Base-by-base conservation (phyloP, 2,329 filamentous ascomycete genomes). In the Chrysoporthe cubensis region DNA sequence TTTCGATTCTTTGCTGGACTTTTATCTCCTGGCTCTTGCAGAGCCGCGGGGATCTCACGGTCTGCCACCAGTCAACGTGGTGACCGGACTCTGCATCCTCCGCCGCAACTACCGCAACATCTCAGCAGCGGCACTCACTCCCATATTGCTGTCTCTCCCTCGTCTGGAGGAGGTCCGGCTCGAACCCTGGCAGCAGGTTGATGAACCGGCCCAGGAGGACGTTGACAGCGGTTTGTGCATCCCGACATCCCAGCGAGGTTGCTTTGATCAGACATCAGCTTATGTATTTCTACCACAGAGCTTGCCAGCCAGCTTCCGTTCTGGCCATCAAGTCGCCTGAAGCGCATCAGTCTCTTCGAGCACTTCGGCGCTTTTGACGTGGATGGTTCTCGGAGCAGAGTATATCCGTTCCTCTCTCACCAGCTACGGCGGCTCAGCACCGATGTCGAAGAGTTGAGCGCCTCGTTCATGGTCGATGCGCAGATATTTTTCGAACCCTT, bases 401-500 rank as follows among this genome's bases (percentile, higher is more conserved):
- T 50, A 11, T 58, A 67, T 11, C 61, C 61, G 3, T 69, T 67
- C 40, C 61, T 69, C 16, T 57, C 67, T 37, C 65, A 58, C 18
- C 60, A 61, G 9, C 43, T 69, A 13, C 56, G 67, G 32, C 61
- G 57, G 16, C 50, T 69, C 48, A 69, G 67, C 65, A 44, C 48
- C n/a, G 46, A 52, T 16, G 61, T 69, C 9, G 57, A 69, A 50
- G 67, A 69, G 48, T 50, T 69, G 46, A 69, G 67, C 50, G 57
- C 46, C 34, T 69, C 67, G 6, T 69, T 64, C 65, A 52, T 62
- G 62, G 57, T 37, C 18, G 65, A 69, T 43, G 67, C 68, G 9
- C 66, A 71, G 48, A 70, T 71, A 62, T 72, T 75, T 32, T 71
- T 75, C 65, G 72, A 74, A 52, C 71, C 67, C n/a, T 71, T 61